A percentile compares a stretch with the other conserved stretches of the same genome.
phyloP scores from a whole-genome alignment of 1,284 basidiomycete genomes.

The Ceratobasidium sp. region DNA sequence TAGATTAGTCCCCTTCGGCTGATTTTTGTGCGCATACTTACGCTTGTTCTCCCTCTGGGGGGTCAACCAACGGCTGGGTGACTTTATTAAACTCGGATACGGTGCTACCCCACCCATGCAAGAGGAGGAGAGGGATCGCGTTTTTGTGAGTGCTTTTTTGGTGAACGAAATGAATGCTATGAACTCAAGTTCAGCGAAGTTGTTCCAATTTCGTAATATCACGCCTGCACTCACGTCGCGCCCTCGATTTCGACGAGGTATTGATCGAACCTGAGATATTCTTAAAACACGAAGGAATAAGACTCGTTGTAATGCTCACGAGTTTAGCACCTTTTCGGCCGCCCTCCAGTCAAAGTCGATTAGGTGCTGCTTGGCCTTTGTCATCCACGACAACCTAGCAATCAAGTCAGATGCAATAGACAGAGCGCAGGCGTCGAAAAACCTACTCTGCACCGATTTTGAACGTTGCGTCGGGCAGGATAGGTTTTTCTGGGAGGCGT shows the following conservation, averaged over 20 bases:
- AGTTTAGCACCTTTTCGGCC: conserved; percentile 30
- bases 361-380: conserved; percentile 26
- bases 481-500: conserved; percentile 26
- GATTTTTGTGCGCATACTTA: conserved; percentile 42
- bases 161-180: conserved; percentile 52
- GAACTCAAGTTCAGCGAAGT: conserved; percentile 36
- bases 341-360: conserved; percentile 41
- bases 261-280: conserved; percentile 32
- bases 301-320: conserved; percentile 3
- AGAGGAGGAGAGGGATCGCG: conserved; percentile 52
- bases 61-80: conserved; percentile 50
- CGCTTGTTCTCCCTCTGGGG: conserved; percentile 50
- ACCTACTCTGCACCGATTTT: conserved; percentile 32
- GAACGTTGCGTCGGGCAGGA: conserved; percentile 36
- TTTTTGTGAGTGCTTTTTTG: conserved; percentile 49
- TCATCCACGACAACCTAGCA: conserved; percentile 32
- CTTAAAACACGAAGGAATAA: background rate
- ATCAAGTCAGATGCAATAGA: background rate
- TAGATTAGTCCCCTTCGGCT: background rate
- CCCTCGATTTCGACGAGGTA: conserved; percentile 33
- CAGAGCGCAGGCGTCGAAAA: background rate
- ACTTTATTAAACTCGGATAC: conserved; percentile 55
- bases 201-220: background rate
- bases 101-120: conserved; percentile 53
- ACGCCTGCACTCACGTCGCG: conserved; percentile 5